phyloP scores from a whole-genome alignment of 139 green algal species.

The Closterium sp. region DNA sequence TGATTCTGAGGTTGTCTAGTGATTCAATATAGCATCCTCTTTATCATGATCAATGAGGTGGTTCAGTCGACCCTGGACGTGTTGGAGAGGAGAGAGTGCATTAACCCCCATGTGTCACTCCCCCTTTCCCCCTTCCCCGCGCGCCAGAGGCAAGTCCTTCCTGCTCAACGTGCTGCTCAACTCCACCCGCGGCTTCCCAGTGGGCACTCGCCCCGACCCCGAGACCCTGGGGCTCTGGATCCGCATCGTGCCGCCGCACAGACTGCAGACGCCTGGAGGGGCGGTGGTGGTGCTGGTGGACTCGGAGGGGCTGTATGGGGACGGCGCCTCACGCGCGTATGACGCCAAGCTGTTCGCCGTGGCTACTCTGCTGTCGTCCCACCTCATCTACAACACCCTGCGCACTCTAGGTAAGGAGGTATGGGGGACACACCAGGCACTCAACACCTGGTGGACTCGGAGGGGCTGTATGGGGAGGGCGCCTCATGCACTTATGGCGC shows the following conservation, averaged over 20 bases:
- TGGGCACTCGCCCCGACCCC: conserved; percentile 10
- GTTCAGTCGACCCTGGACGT: too few relatives aligned
- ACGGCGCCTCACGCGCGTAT: conserved; percentile 16
- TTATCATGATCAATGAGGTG: too few relatives aligned
- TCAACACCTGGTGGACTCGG: conserved; percentile 33
- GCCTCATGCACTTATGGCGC: conserved; percentile 4
- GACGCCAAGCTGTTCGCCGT: conserved; percentile 44
- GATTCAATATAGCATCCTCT: too few relatives aligned
- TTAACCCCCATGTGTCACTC: too few relatives aligned
- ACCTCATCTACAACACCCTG: conserved; percentile 39
- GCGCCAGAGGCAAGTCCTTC: conserved; percentile 39
- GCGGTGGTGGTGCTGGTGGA: conserved; percentile 16
- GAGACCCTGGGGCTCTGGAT: conserved; percentile 35
- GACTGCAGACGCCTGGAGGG: neutral
- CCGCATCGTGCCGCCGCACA: neutral
- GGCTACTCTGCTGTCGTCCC: conserved; percentile 6
- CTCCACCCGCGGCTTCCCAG: conserved; percentile 20
- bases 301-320: conserved; percentile 14
- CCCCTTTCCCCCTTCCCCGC: neutral
- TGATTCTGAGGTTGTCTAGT: too few relatives aligned
- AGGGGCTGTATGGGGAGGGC: conserved; percentile 29
- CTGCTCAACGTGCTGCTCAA: conserved; percentile 42
- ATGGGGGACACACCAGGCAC: neutral
- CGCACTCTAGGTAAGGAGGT: neutral
- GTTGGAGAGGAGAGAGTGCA: too few relatives aligned